A percentile compares a stretch with the other conserved stretches of the same genome.
These are phyloP conservation scores for Syncephalastrum monosporum DNA, from an alignment of 371 early-diverging fungal species.

Conservation along the genomic window DNA sequence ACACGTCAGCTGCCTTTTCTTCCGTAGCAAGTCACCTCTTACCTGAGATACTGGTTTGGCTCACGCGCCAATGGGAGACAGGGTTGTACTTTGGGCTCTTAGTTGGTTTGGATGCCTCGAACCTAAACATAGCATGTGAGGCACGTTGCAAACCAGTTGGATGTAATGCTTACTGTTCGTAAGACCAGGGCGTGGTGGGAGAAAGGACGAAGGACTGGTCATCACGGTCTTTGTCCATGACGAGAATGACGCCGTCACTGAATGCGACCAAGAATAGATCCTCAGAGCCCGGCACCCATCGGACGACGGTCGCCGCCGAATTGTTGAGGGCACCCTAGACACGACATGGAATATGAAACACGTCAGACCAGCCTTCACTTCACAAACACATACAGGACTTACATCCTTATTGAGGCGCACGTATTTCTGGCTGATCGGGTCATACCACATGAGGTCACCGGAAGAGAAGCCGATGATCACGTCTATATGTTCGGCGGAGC, in stretches of 20 bases:
- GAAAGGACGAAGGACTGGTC: too few relatives aligned
- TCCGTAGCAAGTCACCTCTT: slow-evolving; percentile 3
- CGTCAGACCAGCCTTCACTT: neutral
- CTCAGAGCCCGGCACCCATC: slow-evolving; percentile 92
- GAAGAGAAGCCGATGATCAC: slow-evolving; percentile 81
- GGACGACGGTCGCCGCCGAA: slow-evolving; percentile 70
- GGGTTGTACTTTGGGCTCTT: slow-evolving; percentile 67
- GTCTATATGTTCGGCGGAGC: slow-evolving; percentile 65
- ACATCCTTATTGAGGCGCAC: slow-evolving; percentile 41
- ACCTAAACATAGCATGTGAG: slow-evolving; percentile 6
- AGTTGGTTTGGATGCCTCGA: slow-evolving; percentile 19
- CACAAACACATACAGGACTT: slow-evolving; percentile 9
- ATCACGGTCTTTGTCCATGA: slow-evolving; percentile 58
- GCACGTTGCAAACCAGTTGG: too few relatives aligned
- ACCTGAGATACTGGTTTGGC: slow-evolving; percentile 70
- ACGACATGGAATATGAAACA: neutral
- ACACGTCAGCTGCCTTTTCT: neutral
- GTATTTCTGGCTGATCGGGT: slow-evolving; percentile 71
- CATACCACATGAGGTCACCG: slow-evolving; percentile 86
- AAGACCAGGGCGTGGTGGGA: too few relatives aligned
- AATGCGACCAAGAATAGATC: slow-evolving; percentile 80
- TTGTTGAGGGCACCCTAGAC: slow-evolving; percentile 65
- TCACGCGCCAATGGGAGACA: slow-evolving; percentile 71
- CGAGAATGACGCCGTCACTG: slow-evolving; percentile 70
- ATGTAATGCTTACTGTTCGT: too few relatives aligned